phyloP scores from a whole-genome alignment of 495 filamentous ascomycete species.

The Viridothelium virens region DNA sequence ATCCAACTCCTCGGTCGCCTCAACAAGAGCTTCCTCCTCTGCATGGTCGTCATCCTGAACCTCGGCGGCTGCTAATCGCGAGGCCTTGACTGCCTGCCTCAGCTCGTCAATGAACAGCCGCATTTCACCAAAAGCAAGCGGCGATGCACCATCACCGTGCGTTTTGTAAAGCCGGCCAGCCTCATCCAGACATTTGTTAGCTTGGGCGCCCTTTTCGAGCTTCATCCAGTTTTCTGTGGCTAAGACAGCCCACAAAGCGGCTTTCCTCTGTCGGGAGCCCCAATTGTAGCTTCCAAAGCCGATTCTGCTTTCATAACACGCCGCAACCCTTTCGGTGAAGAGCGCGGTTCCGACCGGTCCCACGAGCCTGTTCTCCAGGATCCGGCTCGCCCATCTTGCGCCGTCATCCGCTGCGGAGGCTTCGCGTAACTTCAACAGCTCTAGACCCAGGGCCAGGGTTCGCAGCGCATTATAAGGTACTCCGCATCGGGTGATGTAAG shows the following conservation, averaged over 20 bases:
- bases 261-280: slow-evolving; percentile 68
- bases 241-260: slow-evolving; percentile 81
- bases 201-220: slow-evolving; percentile 59
- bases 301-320: slow-evolving; percentile 69
- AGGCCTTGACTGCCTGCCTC: slow-evolving; percentile 20
- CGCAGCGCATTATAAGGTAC: slow-evolving; percentile 68
- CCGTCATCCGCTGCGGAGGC: slow-evolving; percentile 77
- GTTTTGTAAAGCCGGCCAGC: slow-evolving; percentile 61
- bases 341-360: slow-evolving; percentile 70
- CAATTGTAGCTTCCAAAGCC: slow-evolving; percentile 53
- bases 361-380: slow-evolving; percentile 68
- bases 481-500: slow-evolving; percentile 76
- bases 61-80: background rate
- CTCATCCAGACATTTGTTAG: slow-evolving; percentile 62
- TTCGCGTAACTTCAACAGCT: slow-evolving; percentile 71
- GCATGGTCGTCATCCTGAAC: background rate
- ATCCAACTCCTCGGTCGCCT: slow-evolving; percentile 2
- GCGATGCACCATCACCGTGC: slow-evolving; percentile 43
- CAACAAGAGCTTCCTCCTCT: slow-evolving; percentile 7
- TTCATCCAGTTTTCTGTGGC: slow-evolving; percentile 76
- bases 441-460: slow-evolving; percentile 64
- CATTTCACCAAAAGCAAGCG: slow-evolving; percentile 48
- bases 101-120: slow-evolving; percentile 54
- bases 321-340: slow-evolving; percentile 72
- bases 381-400: slow-evolving; percentile 69